These are phyloP conservation scores for Periconia digitata DNA, from an alignment of 2,329 filamentous ascomycete species.

Conservation along the genomic window DNA sequence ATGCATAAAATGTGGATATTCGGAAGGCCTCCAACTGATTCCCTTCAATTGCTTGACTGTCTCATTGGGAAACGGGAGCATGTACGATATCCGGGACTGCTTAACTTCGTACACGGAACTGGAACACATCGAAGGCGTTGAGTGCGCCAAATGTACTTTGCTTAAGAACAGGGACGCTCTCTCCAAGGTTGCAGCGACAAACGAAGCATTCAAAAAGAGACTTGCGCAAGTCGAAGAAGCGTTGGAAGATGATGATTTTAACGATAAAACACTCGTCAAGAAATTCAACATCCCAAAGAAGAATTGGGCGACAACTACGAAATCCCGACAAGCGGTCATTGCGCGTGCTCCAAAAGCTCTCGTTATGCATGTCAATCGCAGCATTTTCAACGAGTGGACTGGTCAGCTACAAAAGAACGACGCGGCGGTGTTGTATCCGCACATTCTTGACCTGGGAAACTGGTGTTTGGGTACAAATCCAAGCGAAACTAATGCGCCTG, in stretches of 20 bases:
- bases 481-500: conserved; percentile 26
- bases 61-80: conserved; percentile 65
- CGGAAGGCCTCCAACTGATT: conserved; percentile 84
- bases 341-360: conserved; percentile 79
- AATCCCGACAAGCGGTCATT: conserved; percentile 86
- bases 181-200: conserved; percentile 32
- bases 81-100: conserved; percentile 74
- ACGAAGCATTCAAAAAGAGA: conserved; percentile 53
- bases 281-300: conserved; percentile 55
- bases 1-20: conserved; percentile 81
- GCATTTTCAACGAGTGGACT: conserved; percentile 82
- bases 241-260: conserved; percentile 76
- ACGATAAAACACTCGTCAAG: conserved; percentile 53
- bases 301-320: conserved; percentile 73
- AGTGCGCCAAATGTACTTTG: conserved; percentile 89
- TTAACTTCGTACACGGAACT: conserved; percentile 82
- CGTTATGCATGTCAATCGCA: conserved; percentile 86
- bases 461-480: conserved; percentile 74
- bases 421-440: conserved; percentile 76
- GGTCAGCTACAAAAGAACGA: conserved; percentile 82
- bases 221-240: conserved; percentile 69
- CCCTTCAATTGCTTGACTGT: conserved; percentile 94
- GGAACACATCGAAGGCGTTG: conserved; percentile 84
- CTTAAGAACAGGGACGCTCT: conserved; percentile 54
- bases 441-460: conserved; percentile 71